These are phyloP conservation scores for Ramaria sp. DNA, from an alignment of 768 basidiomycete species.

Conservation along the genomic window DNA sequence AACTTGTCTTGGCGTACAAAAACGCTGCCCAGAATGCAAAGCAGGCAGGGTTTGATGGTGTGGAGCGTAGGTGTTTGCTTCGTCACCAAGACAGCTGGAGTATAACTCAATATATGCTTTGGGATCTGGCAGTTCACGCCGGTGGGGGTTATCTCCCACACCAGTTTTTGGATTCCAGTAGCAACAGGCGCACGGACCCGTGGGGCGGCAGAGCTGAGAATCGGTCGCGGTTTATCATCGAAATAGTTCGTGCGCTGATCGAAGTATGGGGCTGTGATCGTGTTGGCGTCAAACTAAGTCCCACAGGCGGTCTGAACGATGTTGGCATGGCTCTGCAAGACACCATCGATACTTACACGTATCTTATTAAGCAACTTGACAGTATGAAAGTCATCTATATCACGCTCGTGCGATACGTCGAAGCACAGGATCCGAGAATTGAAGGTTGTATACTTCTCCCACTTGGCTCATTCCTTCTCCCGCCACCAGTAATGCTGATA, in stretches of 20 bases:
- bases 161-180: slow-evolving; percentile 22
- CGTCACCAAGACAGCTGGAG: neutral
- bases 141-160: slow-evolving; percentile 18
- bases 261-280: slow-evolving; percentile 16
- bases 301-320: slow-evolving; percentile 19
- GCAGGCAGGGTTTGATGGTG: slow-evolving; percentile 24
- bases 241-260: slow-evolving; percentile 21
- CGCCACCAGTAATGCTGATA: neutral
- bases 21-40: slow-evolving; percentile 26
- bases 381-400: neutral
- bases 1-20: slow-evolving; percentile 21
- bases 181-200: slow-evolving; percentile 26
- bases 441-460: neutral
- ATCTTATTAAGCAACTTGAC: slow-evolving; percentile 6
- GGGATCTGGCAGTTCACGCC: slow-evolving; percentile 6
- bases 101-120: neutral
- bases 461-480: neutral
- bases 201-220: slow-evolving; percentile 27
- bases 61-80: slow-evolving; percentile 17
- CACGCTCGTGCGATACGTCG: slow-evolving; percentile 1
- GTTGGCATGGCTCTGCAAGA: slow-evolving; percentile 9
- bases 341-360: slow-evolving; percentile 3
- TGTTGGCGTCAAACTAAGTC: slow-evolving; percentile 21
- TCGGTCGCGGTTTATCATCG: slow-evolving; percentile 23
- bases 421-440: neutral